Base-by-base conservation (phyloP, 2,329 filamentous ascomycete genomes). In the Sporothrix brasiliensis region DNA sequence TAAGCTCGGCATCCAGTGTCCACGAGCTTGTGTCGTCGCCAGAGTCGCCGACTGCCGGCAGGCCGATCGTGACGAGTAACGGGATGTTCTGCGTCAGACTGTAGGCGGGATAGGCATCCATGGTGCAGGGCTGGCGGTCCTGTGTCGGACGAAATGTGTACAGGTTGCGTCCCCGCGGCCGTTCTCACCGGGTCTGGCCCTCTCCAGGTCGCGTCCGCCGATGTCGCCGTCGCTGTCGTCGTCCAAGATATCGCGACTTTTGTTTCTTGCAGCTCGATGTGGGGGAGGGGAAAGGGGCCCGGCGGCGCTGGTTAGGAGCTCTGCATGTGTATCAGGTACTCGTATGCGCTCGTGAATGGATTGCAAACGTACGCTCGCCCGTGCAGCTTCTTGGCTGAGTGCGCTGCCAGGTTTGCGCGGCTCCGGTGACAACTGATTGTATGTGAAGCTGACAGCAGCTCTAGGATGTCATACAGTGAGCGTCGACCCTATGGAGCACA, bases 51-150 rank as follows among this genome's bases (percentile, higher is more conserved):
- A 24, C 27, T 81, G 78, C 73, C 5, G 77, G 84, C 47, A 97
- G 85, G 14, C 94, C 95, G 50, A 93, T 93, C 47, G 97, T 86
- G 61, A 96, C 83, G 72, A 98, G 82, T 70, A 97, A 86, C 49
- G 94, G 94, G 76, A 96, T 86, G 81, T 95, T 96, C 81, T 95
- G 93, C 78, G 90, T 88, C 79, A 97, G 84, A 82, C 94, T 97
- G 80, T 90, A 91, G 71, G 82, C 79, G 69, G 92, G 91, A 81
- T 93, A 94, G 76, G 87, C 91, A 80, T 95, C 91, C 92, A 95
- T 95, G 9, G 34, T 58, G 60, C 34, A 13, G 41, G 27, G 41
- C 54, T 58, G 34, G 60, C 9, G n/a, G 10, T 21, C 41, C 34
- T 34, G 10, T 3, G 39, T 30, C 9, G 56, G 21, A 39, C 30